Base-by-base conservation (phyloP, 1,284 basidiomycete species). In the Tremellales sp. region DNA sequence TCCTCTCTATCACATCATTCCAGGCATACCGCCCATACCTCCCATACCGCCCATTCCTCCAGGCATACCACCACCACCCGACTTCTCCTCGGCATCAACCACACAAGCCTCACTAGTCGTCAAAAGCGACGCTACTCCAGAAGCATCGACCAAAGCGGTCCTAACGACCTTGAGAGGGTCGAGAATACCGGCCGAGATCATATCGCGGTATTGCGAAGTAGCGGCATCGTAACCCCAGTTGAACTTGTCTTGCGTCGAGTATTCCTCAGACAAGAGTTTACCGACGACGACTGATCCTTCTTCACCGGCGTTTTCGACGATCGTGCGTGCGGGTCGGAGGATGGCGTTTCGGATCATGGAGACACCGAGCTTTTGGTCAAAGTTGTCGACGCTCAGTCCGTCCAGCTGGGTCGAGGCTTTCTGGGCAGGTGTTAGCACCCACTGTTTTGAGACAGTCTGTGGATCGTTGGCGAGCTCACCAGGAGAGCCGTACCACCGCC, bases 331-430 rank as follows among this genome's bases (percentile, higher is more conserved):
- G 10, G 89, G 89, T 57, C 85, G 81, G 35, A 84, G 84, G 51
- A 98, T 78, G 22, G 93, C 93, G 22, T 87, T 84, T 49, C 85
- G 84, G 75, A 97, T 90, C 76, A 97, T 97, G 53, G 84, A 83
- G 36, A 98, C 89, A 70, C 94, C 94, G 49, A 97, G 86, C 70
- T 92, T 86, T 73, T 97, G 93, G 79, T 98, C 94, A 73, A 97
- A 97, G 88, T 97, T 97, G 74, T 79, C 78, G 3, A 89, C 88
- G 39, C 82, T 74, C 62, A 97, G 83, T 43, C 81, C 79, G 68
- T 87, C 83, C 51, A 97, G 84, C 48, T 86, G 80, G 36, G 89
- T 79, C 23, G 86, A 87, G 2, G 93, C 92, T 78, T 94, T 96
- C 70, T 94, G 81, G 25, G 89, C 81, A 40, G 62, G 19, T 7